Percentiles rank a stretch among this genome's conserved stretches.
These are phyloP conservation scores for Paulownia fortunei DNA, from an alignment of 257 asterid genomes.

Conservation along the genomic window DNA sequence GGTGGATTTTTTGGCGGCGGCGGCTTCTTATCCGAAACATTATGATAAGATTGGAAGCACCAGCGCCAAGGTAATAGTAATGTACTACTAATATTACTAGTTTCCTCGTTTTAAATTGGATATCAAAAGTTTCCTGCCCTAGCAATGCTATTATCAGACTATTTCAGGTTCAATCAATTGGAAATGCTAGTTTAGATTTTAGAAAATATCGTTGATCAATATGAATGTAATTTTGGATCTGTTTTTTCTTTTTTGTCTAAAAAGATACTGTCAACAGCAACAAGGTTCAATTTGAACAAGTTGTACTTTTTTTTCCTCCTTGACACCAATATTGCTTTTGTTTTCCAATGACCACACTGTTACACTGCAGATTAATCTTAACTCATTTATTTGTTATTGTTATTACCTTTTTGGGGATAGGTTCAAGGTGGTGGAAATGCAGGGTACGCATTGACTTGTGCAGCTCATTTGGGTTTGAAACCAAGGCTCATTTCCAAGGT, in stretches of 20 bases:
- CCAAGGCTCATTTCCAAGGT: slow-evolving; percentile 72
- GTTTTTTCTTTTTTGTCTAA: too few relatives aligned
- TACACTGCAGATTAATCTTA: background rate
- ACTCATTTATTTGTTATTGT: background rate
- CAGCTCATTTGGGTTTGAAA: slow-evolving; percentile 65
- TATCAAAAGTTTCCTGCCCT: too few relatives aligned
- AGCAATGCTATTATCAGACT: too few relatives aligned
- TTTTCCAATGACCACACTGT: too few relatives aligned
- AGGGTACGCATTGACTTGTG: slow-evolving; percentile 72
- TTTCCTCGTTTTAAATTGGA: background rate
- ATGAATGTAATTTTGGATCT: background rate
- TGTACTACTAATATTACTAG: background rate
- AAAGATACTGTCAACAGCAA: too few relatives aligned
- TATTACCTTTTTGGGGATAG: slow-evolving; percentile 33
- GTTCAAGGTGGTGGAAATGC: slow-evolving; percentile 77
- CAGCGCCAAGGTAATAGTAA: slow-evolving; percentile 49
- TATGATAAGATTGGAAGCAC: slow-evolving; percentile 69
- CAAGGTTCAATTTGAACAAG: too few relatives aligned
- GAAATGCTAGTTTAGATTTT: too few relatives aligned
- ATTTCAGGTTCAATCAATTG: too few relatives aligned
- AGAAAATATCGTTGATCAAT: background rate
- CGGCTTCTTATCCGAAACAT: slow-evolving; percentile 71
- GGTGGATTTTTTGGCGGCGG: slow-evolving; percentile 65
- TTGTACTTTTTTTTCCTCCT: too few relatives aligned
- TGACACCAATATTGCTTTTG: too few relatives aligned